phyloP scores from a whole-genome alignment of 176 grass and related monocot species.

The Luzula sylvatica region DNA sequence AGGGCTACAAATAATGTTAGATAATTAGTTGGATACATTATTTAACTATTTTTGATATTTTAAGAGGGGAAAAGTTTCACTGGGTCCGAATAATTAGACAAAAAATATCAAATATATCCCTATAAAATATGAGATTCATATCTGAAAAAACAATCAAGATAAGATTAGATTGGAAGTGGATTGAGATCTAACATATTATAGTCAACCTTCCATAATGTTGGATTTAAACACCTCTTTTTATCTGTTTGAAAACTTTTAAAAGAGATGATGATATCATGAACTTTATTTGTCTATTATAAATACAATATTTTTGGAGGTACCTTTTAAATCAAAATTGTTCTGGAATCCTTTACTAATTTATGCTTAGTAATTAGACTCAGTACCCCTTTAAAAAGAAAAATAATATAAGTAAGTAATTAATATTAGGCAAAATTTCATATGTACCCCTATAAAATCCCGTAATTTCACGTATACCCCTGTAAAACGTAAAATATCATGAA shows the following conservation, averaged over 20 bases:
- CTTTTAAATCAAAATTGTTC: background rate
- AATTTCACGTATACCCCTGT: no score
- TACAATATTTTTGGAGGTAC: background rate
- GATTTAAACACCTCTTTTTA: background rate
- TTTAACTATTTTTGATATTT: background rate
- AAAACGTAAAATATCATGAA: no score
- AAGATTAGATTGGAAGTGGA: slow-evolving; percentile 1
- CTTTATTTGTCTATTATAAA: background rate
- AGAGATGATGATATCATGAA: background rate
- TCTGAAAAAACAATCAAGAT: background rate
- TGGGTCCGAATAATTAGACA: background rate
- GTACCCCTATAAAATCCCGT: no score
- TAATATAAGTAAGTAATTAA: background rate
- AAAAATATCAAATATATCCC: background rate
- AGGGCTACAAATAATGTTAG: no score
- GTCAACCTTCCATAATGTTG: slow-evolving; percentile 14
- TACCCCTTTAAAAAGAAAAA: background rate
- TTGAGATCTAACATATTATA: background rate
- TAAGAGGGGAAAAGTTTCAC: background rate
- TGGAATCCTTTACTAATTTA: background rate
- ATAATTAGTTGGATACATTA: background rate
- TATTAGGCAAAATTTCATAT: no score
- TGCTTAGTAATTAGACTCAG: background rate
- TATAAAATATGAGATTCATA: background rate
- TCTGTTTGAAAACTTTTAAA: background rate